Base-by-base conservation (phyloP, 352 stramenopile genomes). In the Phytophthora megakarya region DNA sequence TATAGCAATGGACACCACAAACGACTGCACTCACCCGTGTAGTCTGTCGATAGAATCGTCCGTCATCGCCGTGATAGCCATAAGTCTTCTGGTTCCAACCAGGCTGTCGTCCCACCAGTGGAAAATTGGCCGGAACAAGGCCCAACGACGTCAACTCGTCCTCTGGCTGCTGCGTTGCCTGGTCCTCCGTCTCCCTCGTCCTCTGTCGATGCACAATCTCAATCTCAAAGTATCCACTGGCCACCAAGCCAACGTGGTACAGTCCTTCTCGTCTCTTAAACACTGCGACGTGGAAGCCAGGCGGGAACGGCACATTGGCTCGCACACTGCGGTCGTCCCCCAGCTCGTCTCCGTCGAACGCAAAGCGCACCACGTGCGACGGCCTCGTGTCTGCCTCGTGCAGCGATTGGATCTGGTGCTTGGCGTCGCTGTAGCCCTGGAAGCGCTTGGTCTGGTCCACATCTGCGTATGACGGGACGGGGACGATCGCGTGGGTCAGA, bases 41-140 rank as follows among this genome's bases (percentile, higher is more conserved):
- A 13, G 71, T 71, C 33, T 86, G 63, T 19, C 72, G 65, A 60
- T 90, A 95, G n/a, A 89, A 78, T 38, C 78, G 65, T 0, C 86
- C 86, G 37, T 92, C 84, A 43, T 95, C 84, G n/a, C 86, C 84
- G 32, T 95, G 86, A 63, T 93, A 95, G 1, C 86, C 86, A 44
- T 78, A 85, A 19, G 84, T 92, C 18, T 80, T 32, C 11, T 61
- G 45, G 25, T 89, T 84, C 86, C 86, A 95, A 6, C 86, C 86
- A 7, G 86, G 86, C 30, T 93, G 84, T 28, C 81, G 72, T 28
- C 72, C 78, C 2, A 93, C 63, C 25, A 93, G 53, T 10, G 65
- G 67, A 60, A 95, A 95, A 28, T 48, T 63, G 1, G 51, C 46
- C 10, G 66, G 73, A 1, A 76, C 78, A 18, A 95, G 56, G 2